phyloP scores from a whole-genome alignment of 345 rosid species.

The Erodium maritimum region DNA sequence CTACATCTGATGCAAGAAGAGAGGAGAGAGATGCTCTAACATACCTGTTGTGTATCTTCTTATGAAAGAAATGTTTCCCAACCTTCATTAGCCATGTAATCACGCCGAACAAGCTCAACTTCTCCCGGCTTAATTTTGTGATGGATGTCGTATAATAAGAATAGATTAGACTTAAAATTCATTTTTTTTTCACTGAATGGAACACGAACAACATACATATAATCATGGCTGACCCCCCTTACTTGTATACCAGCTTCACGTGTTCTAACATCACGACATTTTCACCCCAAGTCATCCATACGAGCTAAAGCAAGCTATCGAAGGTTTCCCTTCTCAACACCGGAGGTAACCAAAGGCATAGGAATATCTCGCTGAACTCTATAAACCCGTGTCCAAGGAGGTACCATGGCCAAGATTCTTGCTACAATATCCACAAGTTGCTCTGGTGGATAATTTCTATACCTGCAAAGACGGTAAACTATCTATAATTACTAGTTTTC shows the following conservation, averaged over 20 bases:
- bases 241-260: conserved; percentile 99
- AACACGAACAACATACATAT: conserved; percentile 1
- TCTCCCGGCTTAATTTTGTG: conserved; percentile 91
- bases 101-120: conserved; percentile 98
- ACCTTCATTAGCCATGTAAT: conserved; percentile 93
- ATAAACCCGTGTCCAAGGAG: conserved; percentile 99
- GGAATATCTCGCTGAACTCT: conserved; percentile 98
- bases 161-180: conserved; percentile 9
- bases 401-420: conserved; percentile 95
- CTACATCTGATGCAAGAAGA: background rate
- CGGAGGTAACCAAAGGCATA: conserved; percentile 97
- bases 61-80: conserved; percentile 98
- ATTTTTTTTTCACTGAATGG: background rate
- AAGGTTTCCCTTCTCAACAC: conserved; percentile 98
- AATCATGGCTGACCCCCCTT: conserved; percentile 3
- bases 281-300: conserved; percentile 94
- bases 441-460: conserved; percentile 94
- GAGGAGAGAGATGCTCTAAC: conserved; percentile 1
- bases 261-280: conserved; percentile 96
- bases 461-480: conserved; percentile 29
- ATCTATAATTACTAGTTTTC: background rate
- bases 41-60: conserved; percentile 93
- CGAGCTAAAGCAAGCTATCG: conserved; percentile 92
- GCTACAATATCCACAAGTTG: conserved; percentile 96
- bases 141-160: conserved; percentile 69